Evolutionary conservation across 2,329 filamentous ascomycete species (phyloP).

Genomic region (Stemphylium beticola): DNA sequence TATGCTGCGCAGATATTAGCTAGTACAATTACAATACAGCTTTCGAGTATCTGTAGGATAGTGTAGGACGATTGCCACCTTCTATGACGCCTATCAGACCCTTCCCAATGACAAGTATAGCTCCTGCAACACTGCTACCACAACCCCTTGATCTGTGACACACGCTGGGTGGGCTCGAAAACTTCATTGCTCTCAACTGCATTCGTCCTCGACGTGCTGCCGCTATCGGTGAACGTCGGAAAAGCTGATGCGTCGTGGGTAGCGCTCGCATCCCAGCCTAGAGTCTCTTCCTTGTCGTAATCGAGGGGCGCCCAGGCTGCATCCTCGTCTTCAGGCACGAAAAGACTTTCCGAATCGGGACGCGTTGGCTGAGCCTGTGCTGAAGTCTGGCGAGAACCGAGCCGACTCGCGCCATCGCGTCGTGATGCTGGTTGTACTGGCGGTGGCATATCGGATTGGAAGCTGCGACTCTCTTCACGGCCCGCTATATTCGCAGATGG

Average conservation of each 20-base stretch:
- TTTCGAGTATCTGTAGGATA: not conserved
- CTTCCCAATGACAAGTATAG: no score
- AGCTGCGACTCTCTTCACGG: conserved; percentile 25
- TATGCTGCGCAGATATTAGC: not conserved
- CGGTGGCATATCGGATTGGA: conserved; percentile 52
- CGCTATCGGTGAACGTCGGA: conserved; percentile 54
- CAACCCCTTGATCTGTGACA: conserved; percentile 62
- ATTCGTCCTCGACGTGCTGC: conserved; percentile 34
- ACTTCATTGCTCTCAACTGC: conserved; percentile 43
- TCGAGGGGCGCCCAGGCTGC: conserved; percentile 76
- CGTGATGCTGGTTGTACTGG: conserved; percentile 46
- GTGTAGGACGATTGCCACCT: not conserved
- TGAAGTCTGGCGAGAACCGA: conserved; percentile 36
- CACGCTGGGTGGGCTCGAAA: conserved; percentile 74
- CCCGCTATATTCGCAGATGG: conserved; percentile 30
- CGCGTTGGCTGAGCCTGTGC: conserved; percentile 45
- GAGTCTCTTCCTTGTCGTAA: conserved; percentile 68
- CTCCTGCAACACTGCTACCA: conserved; percentile 34
- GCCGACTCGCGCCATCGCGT: conserved; percentile 34
- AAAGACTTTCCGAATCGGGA: conserved; percentile 70
- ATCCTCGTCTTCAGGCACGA: conserved; percentile 71
- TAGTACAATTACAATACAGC: not conserved
- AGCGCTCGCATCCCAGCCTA: conserved; percentile 76
- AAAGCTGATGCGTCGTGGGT: conserved; percentile 53
- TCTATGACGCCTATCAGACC: not conserved